phyloP scores from a whole-genome alignment of 108 stramenopile genomes.

The Nitzschia sp. region DNA sequence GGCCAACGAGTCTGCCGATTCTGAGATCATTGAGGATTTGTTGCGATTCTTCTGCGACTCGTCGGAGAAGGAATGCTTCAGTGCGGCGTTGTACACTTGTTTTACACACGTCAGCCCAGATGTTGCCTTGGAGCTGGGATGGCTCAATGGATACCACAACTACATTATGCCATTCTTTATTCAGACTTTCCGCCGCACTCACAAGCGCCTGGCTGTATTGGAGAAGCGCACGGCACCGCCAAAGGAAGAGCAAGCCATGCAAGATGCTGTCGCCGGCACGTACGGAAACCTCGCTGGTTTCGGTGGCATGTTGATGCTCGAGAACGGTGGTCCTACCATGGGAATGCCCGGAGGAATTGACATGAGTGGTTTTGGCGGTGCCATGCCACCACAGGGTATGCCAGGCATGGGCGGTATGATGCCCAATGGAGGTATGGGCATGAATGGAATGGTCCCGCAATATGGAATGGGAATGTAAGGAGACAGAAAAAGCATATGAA shows the following conservation, averaged over 20 bases:
- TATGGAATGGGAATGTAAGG: slow-evolving; percentile 41
- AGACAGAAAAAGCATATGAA: background rate
- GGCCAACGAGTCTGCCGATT: slow-evolving; percentile 92
- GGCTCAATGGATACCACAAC: slow-evolving; percentile 97
- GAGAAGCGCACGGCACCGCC: slow-evolving; percentile 93
- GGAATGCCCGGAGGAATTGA: slow-evolving; percentile 59
- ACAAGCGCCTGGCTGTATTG: slow-evolving; percentile 79
- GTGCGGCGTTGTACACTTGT: slow-evolving; percentile 96
- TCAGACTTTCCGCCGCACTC: slow-evolving; percentile 93
- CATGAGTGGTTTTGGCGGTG: slow-evolving; percentile 75
- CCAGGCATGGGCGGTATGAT: slow-evolving; percentile 46
- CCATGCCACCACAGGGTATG: slow-evolving; percentile 33
- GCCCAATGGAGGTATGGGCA: slow-evolving; percentile 48
- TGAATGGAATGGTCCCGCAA: slow-evolving; percentile 25
- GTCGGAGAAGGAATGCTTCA: slow-evolving; percentile 98
- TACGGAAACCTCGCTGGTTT: slow-evolving; percentile 81
- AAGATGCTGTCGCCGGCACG: slow-evolving; percentile 76
- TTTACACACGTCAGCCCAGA: slow-evolving; percentile 97
- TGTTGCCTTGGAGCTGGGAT: slow-evolving; percentile 97
- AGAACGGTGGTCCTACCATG: slow-evolving; percentile 46
- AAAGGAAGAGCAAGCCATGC: slow-evolving; percentile 78
- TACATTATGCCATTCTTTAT: slow-evolving; percentile 99
- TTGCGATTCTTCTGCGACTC: slow-evolving; percentile 98
- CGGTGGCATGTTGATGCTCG: slow-evolving; percentile 80
- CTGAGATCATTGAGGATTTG: slow-evolving; percentile 92